Evolutionary conservation across 768 basidiomycete species (phyloP).

Genomic region (Pholiota microspora): DNA sequence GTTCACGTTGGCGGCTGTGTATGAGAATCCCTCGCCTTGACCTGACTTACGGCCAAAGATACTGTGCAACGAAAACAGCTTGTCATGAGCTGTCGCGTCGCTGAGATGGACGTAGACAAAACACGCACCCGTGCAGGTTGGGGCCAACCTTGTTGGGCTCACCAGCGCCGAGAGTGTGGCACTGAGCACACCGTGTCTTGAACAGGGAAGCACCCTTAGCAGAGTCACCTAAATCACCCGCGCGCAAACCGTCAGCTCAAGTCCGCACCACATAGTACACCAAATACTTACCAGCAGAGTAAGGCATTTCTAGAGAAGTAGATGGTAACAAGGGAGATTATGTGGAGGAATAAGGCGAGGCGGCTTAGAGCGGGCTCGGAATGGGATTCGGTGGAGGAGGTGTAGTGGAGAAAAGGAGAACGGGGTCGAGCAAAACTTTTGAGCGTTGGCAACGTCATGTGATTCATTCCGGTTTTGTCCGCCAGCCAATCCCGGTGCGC

Average conservation of each 20-base stretch:
- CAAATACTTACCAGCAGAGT: conserved; percentile 34
- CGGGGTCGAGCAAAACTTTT: conserved; percentile 21
- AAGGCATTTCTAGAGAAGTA: conserved; percentile 34
- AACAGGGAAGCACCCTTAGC: conserved; percentile 91
- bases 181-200: conserved; percentile 95
- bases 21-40: conserved; percentile 81
- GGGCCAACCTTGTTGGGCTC: conserved; percentile 91
- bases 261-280: not conserved
- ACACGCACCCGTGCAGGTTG: conserved; percentile 84
- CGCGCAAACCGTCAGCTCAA: too few species aligned
- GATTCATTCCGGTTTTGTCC: conserved; percentile 29
- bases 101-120: not conserved
- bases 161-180: conserved; percentile 81
- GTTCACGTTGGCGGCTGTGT: conserved; percentile 94
- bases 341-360: conserved; percentile 19
- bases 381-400: conserved; percentile 14
- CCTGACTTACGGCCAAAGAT: conserved; percentile 87
- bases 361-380: conserved; percentile 13
- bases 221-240: conserved; percentile 61
- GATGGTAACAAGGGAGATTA: conserved; percentile 21
- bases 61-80: conserved; percentile 32
- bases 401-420: conserved; percentile 14
- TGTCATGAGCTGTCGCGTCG: conserved; percentile 10
- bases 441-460: conserved; percentile 23
- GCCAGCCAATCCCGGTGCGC: conserved; percentile 25